phyloP scores from a whole-genome alignment of 768 basidiomycete species.

The Xerocomus brunneocitrinus region DNA sequence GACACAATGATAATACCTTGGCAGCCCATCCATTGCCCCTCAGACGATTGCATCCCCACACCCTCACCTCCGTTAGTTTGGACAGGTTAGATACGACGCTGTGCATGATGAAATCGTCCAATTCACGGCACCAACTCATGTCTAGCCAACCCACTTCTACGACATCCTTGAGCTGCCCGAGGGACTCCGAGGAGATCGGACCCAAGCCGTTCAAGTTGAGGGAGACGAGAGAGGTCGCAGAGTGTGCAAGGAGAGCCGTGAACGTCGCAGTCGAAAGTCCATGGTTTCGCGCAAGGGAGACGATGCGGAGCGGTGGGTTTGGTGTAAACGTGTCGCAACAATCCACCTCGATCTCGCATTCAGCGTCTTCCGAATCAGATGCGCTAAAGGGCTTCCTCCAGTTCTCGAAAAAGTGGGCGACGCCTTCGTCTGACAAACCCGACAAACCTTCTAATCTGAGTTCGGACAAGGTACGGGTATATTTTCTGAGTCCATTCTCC shows the following conservation, averaged over 20 bases:
- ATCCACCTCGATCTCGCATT: constrained; percentile 21
- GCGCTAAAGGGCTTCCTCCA: constrained; percentile 36
- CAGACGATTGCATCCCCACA: constrained; percentile 53
- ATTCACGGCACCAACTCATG: constrained; percentile 78
- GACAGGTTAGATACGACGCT: constrained; percentile 49
- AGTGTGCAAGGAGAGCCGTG: constrained; percentile 60
- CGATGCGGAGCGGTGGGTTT: constrained; percentile 43
- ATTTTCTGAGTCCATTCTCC: constrained; percentile 49
- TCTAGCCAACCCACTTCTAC: constrained; percentile 57
- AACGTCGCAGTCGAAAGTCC: constrained; percentile 52
- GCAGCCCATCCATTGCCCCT: constrained; percentile 39
- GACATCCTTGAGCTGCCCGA: constrained; percentile 36
- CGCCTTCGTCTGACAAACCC: constrained; percentile 65
- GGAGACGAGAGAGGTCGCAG: constrained; percentile 49
- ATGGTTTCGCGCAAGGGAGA: constrained; percentile 66
- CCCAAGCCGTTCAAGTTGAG: constrained; percentile 81
- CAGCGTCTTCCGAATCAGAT: constrained; percentile 7
- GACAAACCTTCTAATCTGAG: constrained; percentile 55
- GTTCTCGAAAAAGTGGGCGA: constrained; percentile 60
- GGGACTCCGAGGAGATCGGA: constrained; percentile 45
- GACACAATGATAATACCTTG: constrained; percentile 35
- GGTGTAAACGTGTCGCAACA: constrained; percentile 9
- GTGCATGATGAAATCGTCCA: constrained; percentile 81
- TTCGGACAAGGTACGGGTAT: constrained; percentile 43
- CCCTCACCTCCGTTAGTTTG: constrained; percentile 41